Base-by-base conservation (phyloP, 1,284 basidiomycete species). In the Abortiporus biennis region DNA sequence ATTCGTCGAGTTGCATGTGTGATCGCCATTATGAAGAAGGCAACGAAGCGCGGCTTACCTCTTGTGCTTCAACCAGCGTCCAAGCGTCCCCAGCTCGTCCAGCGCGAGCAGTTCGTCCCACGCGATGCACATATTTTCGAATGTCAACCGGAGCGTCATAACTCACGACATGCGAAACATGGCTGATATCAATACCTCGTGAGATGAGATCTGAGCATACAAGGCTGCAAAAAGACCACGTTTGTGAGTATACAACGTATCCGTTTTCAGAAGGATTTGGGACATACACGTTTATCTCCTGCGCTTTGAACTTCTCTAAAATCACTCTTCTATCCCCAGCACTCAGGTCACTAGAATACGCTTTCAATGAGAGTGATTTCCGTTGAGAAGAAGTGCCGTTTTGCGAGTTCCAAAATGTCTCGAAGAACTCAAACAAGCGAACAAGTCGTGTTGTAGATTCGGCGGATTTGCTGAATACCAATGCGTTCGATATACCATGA, bases 101-200 rank as follows among this genome's bases (percentile, higher is more conserved):
- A 2, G 95, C 95, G 46, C 95, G 78, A 3, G 95, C 95, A 1
- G 95, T 98, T 30, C 95, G 75, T 15, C 95, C 95, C 1, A 93
- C 93, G 36, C 95, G 84, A 62, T 99, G 95, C 15, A 99, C 90
- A 57, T 99, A 98, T 63, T 98, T 98, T 38, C 91, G 80, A 76
- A 96, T 90, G 58, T 98, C 95, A n/a, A 97, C 76, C 1, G 95
- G 94, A 2, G 83, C 83, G 62, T 98, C 95, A 63, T 98, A 98
- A 50, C 83, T 92, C 30, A 99, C 77, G 22, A 98, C 95, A 63
- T 97, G 88, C 9, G 80, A 78, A 34, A 98, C 92, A 46, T 89
- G 78, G 38, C 84, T 88, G 45, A 99, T 85, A 61, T 99, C 96
- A 46, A 98, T 92, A n/a, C 95, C 96, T 47, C 96, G 81, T 6